Evolutionary conservation across 495 filamentous ascomycete species (phyloP).

Genomic region (Hypoxylon trugodes): DNA sequence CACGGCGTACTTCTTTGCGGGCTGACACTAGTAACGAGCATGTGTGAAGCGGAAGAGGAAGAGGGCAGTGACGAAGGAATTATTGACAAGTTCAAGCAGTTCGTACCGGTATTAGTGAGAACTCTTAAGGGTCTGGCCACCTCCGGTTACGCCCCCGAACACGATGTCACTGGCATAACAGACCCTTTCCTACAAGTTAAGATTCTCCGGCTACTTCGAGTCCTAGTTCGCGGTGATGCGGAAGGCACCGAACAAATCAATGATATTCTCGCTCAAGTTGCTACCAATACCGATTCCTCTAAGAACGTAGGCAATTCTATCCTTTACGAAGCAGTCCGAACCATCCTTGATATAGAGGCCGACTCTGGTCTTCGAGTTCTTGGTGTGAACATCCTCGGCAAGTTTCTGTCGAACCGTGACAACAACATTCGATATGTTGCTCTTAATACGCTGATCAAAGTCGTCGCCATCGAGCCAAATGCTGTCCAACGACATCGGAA

Average conservation of each 20-base stretch:
- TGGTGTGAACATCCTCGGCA: slow-evolving; percentile 97
- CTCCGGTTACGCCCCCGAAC: slow-evolving; percentile 96
- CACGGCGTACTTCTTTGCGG: slow-evolving; percentile 95
- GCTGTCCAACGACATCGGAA: slow-evolving; percentile 97
- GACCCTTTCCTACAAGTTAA: slow-evolving; percentile 99
- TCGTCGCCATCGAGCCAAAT: slow-evolving; percentile 97
- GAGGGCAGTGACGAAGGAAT: slow-evolving; percentile 86
- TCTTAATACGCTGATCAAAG: slow-evolving; percentile 95
- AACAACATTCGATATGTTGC: slow-evolving; percentile 99
- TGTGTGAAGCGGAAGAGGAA: slow-evolving; percentile 92
- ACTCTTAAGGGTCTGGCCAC: slow-evolving; percentile 89
- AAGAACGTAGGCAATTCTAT: slow-evolving; percentile 99
- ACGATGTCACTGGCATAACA: slow-evolving; percentile 97
- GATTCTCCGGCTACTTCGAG: slow-evolving; percentile 84
- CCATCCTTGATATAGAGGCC: slow-evolving; percentile 97
- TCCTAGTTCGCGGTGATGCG: slow-evolving; percentile 85
- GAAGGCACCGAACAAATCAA: slow-evolving; percentile 96
- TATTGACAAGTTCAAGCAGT: slow-evolving; percentile 86
- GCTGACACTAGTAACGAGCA: slow-evolving; percentile 86
- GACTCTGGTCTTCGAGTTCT: slow-evolving; percentile 92
- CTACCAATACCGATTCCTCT: slow-evolving; percentile 96
- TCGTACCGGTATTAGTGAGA: slow-evolving; percentile 81
- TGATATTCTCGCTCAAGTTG: slow-evolving; percentile 97
- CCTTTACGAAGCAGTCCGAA: slow-evolving; percentile 95
- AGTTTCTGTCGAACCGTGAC: slow-evolving; percentile 96